Evolutionary conservation across 2,329 filamentous ascomycete species (phyloP).

Genomic region (Fusarium sp.): DNA sequence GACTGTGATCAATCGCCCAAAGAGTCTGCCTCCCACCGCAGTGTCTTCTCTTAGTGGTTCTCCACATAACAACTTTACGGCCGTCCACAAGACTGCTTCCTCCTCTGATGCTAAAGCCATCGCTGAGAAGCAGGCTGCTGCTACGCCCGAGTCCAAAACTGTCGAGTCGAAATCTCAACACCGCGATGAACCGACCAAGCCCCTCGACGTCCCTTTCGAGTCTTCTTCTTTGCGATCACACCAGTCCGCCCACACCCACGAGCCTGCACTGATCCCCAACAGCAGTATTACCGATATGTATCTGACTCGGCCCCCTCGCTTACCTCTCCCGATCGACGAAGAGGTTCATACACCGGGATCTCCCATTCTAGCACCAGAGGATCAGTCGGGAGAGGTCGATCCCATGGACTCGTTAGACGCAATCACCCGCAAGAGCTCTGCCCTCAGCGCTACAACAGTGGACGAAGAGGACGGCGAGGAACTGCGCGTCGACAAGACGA

Average conservation of each 20-base stretch:
- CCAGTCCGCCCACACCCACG: conserved; percentile 50
- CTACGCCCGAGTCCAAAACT: conserved; percentile 14
- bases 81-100: conserved; percentile 42
- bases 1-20: conserved; percentile 59
- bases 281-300: conserved; percentile 73
- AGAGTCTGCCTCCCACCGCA: conserved; percentile 61
- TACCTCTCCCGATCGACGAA: conserved; percentile 94
- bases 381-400: conserved; percentile 62
- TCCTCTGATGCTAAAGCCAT: conserved; percentile 30
- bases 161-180: conserved; percentile 25
- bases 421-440: conserved; percentile 66
- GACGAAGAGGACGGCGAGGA: conserved; percentile 86
- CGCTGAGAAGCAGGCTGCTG: conserved; percentile 19
- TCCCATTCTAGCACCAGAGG: conserved; percentile 80
- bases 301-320: conserved; percentile 79
- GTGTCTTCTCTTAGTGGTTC: conserved; percentile 62
- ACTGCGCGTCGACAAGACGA: conserved; percentile 77
- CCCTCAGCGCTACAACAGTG: conserved; percentile 69
- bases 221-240: conserved; percentile 53
- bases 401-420: conserved; percentile 61
- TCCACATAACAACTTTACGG: conserved; percentile 54
- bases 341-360: conserved; percentile 90
- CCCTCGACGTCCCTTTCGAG: conserved; percentile 66
- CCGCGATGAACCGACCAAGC: conserved; percentile 60
- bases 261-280: conserved; percentile 60